Evolutionary conservation across 192 early-diverging fungal genomes (phyloP).

Genomic region (Linderina pennispora): DNA sequence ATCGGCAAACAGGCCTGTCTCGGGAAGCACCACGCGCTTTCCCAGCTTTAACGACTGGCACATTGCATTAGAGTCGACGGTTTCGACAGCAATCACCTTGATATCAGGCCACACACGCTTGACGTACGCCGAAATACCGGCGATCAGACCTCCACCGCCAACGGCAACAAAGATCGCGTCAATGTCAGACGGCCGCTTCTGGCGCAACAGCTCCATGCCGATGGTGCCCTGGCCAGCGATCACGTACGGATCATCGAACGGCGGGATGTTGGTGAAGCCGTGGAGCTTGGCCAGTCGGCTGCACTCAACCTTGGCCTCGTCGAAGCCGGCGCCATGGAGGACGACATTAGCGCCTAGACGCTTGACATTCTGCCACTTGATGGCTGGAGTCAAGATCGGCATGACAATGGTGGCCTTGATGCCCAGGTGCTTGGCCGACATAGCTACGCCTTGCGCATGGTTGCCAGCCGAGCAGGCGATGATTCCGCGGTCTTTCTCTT

Average conservation of each 20-base stretch:
- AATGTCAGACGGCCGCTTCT: slow-evolving; percentile 52
- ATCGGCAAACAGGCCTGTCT: slow-evolving; percentile 96
- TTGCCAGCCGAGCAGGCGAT: slow-evolving; percentile 98
- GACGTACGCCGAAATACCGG: slow-evolving; percentile 88
- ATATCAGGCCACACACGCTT: slow-evolving; percentile 86
- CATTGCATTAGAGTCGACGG: slow-evolving; percentile 88
- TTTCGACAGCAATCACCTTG: slow-evolving; percentile 90
- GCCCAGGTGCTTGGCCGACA: slow-evolving; percentile 85
- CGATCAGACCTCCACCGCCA: slow-evolving; percentile 91
- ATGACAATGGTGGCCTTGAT: slow-evolving; percentile 97
- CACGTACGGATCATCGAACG: slow-evolving; percentile 96
- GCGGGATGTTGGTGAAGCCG: slow-evolving; percentile 87
- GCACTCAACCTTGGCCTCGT: slow-evolving; percentile 89
- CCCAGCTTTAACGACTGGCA: slow-evolving; percentile 62
- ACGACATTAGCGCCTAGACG: slow-evolving; percentile 88
- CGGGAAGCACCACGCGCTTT: slow-evolving; percentile 58
- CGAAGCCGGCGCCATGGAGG: slow-evolving; percentile 88
- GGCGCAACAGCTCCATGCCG: slow-evolving; percentile 78
- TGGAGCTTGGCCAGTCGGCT: slow-evolving; percentile 59
- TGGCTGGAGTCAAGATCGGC: slow-evolving; percentile 71
- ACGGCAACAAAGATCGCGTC: slow-evolving; percentile 89
- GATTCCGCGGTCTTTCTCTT: slow-evolving; percentile 79
- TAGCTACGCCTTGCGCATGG: slow-evolving; percentile 96
- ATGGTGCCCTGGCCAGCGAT: slow-evolving; percentile 99
- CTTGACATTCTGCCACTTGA: slow-evolving; percentile 89